These are phyloP conservation scores for Phaeosphaeriaceae sp. DNA, from an alignment of 2,329 filamentous ascomycete genomes.

Conservation along the genomic window DNA sequence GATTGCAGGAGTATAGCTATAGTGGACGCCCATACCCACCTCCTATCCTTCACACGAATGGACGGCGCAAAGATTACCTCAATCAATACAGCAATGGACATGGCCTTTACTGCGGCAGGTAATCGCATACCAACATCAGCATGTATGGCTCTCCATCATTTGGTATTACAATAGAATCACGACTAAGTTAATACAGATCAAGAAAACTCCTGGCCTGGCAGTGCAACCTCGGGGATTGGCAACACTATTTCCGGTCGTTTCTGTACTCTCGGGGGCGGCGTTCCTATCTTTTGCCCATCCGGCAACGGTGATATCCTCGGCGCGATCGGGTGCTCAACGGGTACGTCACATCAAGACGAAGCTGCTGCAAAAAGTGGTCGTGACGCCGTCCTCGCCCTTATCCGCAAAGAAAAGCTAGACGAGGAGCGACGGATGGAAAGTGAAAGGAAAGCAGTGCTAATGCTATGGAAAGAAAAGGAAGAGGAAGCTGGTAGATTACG, in stretches of 20 bases:
- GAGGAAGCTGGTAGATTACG: slow-evolving; percentile 22
- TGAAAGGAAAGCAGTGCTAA: slow-evolving; percentile 27
- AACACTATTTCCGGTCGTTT: slow-evolving; percentile 58
- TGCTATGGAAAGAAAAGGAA: slow-evolving; percentile 32
- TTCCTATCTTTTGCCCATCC: slow-evolving; percentile 55
- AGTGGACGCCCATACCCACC: slow-evolving; percentile 34
- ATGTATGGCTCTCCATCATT: slow-evolving; percentile 22
- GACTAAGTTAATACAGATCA: slow-evolving; percentile 39
- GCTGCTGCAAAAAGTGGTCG: slow-evolving; percentile 58
- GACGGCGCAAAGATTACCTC: slow-evolving; percentile 55
- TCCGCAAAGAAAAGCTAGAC: slow-evolving; percentile 22
- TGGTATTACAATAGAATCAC: background rate
- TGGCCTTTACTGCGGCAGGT: slow-evolving; percentile 62
- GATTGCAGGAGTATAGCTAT: slow-evolving; percentile 7
- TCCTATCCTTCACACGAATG: slow-evolving; percentile 55
- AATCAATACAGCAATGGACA: slow-evolving; percentile 68
- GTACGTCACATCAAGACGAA: slow-evolving; percentile 60
- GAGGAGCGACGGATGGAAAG: slow-evolving; percentile 24
- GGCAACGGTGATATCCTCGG: slow-evolving; percentile 58
- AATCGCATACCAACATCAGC: slow-evolving; percentile 58
- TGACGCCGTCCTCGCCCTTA: slow-evolving; percentile 52
- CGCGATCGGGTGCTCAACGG: slow-evolving; percentile 61
- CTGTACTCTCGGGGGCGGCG: slow-evolving; percentile 59
- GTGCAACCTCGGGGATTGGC: slow-evolving; percentile 56
- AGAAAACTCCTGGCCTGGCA: slow-evolving; percentile 58